phyloP scores from a whole-genome alignment of 2,329 filamentous ascomycete genomes.

The Fusarium sterilihyphosum region DNA sequence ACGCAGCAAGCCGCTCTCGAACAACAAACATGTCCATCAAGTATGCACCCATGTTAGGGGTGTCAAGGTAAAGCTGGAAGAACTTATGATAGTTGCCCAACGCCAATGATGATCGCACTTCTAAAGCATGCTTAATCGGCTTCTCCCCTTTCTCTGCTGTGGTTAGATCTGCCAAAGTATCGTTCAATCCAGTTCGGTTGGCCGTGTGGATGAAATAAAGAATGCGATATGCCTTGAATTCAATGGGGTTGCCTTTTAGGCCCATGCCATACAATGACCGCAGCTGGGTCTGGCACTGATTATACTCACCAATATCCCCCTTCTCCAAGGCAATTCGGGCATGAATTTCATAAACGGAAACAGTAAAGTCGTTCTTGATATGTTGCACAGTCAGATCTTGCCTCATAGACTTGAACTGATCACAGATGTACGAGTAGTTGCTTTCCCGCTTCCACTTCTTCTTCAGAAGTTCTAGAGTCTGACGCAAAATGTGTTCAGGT shows the following conservation, averaged over 20 bases:
- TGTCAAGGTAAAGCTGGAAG: conserved; percentile 94
- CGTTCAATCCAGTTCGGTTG: conserved; percentile 98
- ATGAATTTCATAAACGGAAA: conserved; percentile 96
- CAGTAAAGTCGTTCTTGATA: conserved; percentile 96
- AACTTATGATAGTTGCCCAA: conserved; percentile 98
- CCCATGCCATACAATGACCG: conserved; percentile 89
- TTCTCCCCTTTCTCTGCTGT: conserved; percentile 89
- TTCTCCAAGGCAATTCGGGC: conserved; percentile 97
- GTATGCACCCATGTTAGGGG: conserved; percentile 96
- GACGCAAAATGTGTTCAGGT: conserved; percentile 79
- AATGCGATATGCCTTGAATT: conserved; percentile 99
- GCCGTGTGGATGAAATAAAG: conserved; percentile 99
- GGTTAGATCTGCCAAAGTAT: conserved; percentile 98
- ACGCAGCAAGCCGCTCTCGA: conserved; percentile 88
- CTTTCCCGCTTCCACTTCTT: conserved; percentile 93
- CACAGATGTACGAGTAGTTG: conserved; percentile 98
- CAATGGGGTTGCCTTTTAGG: conserved; percentile 87
- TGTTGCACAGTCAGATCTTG: conserved; percentile 98
- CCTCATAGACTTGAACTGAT: conserved; percentile 98
- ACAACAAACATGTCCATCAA: conserved; percentile 99
- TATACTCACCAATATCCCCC: conserved; percentile 99
- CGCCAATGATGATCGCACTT: conserved; percentile 90
- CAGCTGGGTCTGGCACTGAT: conserved; percentile 99
- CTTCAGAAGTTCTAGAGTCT: conserved; percentile 89
- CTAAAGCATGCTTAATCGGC: conserved; percentile 89